phyloP scores from a whole-genome alignment of 768 basidiomycete genomes.

The Trichaptum fuscoviolaceum region DNA sequence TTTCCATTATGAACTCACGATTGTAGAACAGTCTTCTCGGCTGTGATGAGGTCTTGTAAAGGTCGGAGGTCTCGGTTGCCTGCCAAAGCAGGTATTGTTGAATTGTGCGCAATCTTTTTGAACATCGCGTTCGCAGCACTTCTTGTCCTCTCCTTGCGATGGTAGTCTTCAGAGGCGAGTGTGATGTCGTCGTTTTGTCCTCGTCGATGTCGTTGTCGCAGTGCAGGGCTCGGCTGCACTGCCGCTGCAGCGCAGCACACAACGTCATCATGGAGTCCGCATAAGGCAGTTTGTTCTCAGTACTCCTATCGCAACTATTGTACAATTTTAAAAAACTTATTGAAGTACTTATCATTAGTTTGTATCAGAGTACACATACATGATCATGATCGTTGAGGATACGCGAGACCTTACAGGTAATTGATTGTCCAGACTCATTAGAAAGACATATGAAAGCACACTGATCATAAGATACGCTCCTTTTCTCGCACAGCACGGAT shows the following conservation, averaged over 20 bases:
- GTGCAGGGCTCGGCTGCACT: neutral
- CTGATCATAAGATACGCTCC: slow-evolving; percentile 47
- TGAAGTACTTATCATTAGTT: neutral
- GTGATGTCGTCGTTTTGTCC: neutral
- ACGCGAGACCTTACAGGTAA: neutral
- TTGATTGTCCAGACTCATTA: neutral
- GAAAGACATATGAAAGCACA: neutral
- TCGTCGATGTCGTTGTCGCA: neutral
- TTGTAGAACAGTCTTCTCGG: slow-evolving; percentile 77
- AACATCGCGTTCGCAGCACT: slow-evolving; percentile 45
- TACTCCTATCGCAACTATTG: neutral
- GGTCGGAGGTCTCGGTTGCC: slow-evolving; percentile 75
- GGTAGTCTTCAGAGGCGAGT: neutral
- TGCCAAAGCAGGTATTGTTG: slow-evolving; percentile 65
- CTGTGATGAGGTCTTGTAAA: slow-evolving; percentile 83
- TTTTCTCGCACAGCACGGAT: slow-evolving; percentile 61
- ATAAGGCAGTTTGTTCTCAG: neutral
- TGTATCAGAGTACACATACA: neutral
- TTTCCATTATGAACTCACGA: slow-evolving; percentile 44
- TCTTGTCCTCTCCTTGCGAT: neutral
- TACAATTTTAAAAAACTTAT: no score
- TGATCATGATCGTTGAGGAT: neutral
- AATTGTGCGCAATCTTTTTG: slow-evolving; percentile 86
- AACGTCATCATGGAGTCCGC: neutral
- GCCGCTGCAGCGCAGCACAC: neutral